phyloP scores from a whole-genome alignment of 2,329 filamentous ascomycete species.

The Hypoxylon sp. region DNA sequence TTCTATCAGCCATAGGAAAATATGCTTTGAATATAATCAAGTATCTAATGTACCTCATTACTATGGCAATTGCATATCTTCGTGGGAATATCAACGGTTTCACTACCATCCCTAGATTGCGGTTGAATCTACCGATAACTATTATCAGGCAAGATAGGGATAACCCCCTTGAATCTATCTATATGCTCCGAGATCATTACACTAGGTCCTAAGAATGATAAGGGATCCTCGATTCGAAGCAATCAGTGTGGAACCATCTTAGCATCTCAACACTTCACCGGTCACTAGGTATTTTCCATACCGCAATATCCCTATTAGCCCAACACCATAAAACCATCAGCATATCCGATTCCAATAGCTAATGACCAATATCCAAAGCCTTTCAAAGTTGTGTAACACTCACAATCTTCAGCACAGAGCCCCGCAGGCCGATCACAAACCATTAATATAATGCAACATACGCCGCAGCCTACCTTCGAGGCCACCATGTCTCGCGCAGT shows the following conservation, averaged over 20 bases:
- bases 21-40: neutral
- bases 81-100: neutral
- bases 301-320: neutral
- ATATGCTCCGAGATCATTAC: neutral
- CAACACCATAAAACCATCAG: neutral
- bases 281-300: neutral
- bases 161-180: neutral
- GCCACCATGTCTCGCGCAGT: conserved; percentile 4
- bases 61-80: neutral
- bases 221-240: neutral
- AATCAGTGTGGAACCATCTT: neutral
- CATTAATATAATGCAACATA: conserved; percentile 17
- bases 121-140: neutral
- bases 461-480: conserved; percentile 22
- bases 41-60: neutral
- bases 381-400: conserved; percentile 4
- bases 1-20: neutral
- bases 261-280: neutral
- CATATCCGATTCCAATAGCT: conserved; percentile 15
- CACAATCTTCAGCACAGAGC: neutral
- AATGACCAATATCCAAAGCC: conserved; percentile 23
- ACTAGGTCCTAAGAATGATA: neutral
- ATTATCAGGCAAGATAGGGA: neutral
- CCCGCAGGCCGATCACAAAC: conserved; percentile 8
- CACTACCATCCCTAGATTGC: neutral